Percentiles rank a stretch among this genome's conserved stretches.
Evolutionary conservation across 164 flowering plant species (phyloP).

Genomic region (Vitis rupestris): DNA sequence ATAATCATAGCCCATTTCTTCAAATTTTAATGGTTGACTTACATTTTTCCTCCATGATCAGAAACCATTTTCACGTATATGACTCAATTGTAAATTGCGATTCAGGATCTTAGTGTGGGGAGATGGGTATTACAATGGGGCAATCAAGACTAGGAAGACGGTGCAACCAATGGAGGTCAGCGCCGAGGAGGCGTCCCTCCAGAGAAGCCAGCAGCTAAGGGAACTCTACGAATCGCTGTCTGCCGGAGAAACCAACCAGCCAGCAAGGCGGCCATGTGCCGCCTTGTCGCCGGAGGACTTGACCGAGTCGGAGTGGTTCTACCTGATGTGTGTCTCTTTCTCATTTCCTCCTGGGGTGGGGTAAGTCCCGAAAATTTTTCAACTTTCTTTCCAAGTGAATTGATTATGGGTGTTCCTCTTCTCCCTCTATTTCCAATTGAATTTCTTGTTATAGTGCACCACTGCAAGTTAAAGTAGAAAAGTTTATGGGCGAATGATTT

Average conservation of each 20-base stretch:
- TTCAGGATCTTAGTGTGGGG: constrained; percentile 75
- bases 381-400: background rate
- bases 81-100: background rate
- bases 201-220: constrained; percentile 86
- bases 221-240: constrained; percentile 86
- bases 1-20: background rate
- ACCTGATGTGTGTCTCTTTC: constrained; percentile 95
- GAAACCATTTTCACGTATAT: too few relatives aligned
- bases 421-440: background rate
- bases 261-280: constrained; percentile 67
- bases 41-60: background rate
- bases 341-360: constrained; percentile 80
- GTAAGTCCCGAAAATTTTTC: constrained; percentile 35
- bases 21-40: too few relatives aligned
- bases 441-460: constrained; percentile 1
- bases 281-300: constrained; percentile 94
- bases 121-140: constrained; percentile 96
- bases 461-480: constrained; percentile 8
- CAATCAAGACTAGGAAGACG: constrained; percentile 93
- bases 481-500: background rate
- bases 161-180: constrained; percentile 89
- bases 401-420: too few relatives aligned
- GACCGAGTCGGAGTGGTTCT: constrained; percentile 97
- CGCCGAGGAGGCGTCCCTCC: constrained; percentile 78
- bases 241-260: constrained; percentile 72